These are phyloP conservation scores for Echeveria elegans DNA, from an alignment of 164 flowering plant genomes.

Conservation along the genomic window DNA sequence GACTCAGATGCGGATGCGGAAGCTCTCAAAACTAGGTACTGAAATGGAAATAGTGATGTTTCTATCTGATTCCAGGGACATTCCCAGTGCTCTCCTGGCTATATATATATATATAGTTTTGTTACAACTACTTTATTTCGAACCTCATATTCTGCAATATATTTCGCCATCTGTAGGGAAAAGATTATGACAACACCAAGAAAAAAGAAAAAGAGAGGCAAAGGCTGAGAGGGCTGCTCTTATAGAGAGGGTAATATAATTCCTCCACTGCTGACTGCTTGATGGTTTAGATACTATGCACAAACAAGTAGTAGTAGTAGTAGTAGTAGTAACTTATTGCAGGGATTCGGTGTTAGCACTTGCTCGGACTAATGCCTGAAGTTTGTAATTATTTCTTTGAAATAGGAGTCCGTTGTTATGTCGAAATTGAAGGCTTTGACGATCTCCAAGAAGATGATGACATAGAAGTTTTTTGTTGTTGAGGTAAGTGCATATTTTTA, in stretches of 20 bases:
- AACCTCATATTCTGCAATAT: not conserved
- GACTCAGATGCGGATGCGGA: slow-evolving; percentile 92
- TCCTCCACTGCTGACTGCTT: not conserved
- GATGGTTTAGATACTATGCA: slow-evolving; percentile 5
- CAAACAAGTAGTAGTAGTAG: not conserved
- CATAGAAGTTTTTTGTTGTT: slow-evolving; percentile 74
- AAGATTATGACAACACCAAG: slow-evolving; percentile 80
- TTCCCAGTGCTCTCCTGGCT: not conserved
- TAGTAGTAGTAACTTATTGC: not conserved
- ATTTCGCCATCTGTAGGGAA: slow-evolving; percentile 39
- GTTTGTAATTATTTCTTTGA: slow-evolving; percentile 1
- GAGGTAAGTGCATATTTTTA: no score
- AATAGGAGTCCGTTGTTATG: slow-evolving; percentile 56
- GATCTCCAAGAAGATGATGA: slow-evolving; percentile 87
- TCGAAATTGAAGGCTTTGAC: slow-evolving; percentile 81
- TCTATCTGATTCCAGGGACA: not conserved
- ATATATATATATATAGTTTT: no score
- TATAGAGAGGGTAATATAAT: slow-evolving; percentile 26
- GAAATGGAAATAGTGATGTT: not conserved
- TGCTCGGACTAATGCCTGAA: not conserved
- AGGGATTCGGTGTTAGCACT: no score
- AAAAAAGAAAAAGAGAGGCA: slow-evolving; percentile 59
- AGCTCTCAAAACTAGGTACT: slow-evolving; percentile 84
- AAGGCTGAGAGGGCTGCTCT: slow-evolving; percentile 27
- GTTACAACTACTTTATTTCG: not conserved